These are phyloP conservation scores for Cercophora newfieldiana DNA, from an alignment of 495 filamentous ascomycete genomes.

Conservation along the genomic window DNA sequence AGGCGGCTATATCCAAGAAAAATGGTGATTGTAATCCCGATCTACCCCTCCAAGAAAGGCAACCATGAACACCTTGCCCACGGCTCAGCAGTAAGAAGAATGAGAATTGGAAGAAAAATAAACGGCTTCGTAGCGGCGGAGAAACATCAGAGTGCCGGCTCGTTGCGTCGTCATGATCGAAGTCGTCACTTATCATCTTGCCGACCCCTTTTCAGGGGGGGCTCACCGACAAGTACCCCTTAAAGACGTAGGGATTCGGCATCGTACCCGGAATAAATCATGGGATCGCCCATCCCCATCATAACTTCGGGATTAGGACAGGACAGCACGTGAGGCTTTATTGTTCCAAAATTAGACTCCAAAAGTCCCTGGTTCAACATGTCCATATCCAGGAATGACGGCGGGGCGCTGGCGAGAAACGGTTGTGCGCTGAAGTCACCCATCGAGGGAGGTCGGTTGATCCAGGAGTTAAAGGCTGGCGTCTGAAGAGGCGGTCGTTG, in stretches of 20 bases:
- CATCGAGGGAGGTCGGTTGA: conserved; percentile 37
- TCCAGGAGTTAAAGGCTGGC: conserved; percentile 31
- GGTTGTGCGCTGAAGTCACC: conserved; percentile 26
- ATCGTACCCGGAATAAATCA: conserved; percentile 47
- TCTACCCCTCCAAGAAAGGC: background rate
- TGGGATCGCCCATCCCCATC: conserved; percentile 52
- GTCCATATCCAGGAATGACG: conserved; percentile 40
- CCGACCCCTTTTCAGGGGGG: too few relatives aligned
- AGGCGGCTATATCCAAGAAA: background rate
- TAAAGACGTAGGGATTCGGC: conserved; percentile 29
- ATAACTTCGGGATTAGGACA: conserved; percentile 49
- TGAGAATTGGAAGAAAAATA: background rate
- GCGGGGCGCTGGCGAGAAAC: conserved; percentile 27
- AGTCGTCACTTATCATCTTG: background rate
- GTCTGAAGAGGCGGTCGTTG: conserved; percentile 6
- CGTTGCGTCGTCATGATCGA: background rate
- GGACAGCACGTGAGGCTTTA: conserved; percentile 49
- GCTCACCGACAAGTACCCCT: background rate
- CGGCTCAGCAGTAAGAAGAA: background rate
- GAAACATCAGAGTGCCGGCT: background rate
- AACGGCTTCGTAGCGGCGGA: background rate
- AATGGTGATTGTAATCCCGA: background rate
- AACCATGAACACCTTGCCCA: background rate
- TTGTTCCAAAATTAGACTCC: conserved; percentile 47
- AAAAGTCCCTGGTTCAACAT: conserved; percentile 46